Evolutionary conservation across 345 rosid species (phyloP).

Genomic region (Arabis hirsuta): DNA sequence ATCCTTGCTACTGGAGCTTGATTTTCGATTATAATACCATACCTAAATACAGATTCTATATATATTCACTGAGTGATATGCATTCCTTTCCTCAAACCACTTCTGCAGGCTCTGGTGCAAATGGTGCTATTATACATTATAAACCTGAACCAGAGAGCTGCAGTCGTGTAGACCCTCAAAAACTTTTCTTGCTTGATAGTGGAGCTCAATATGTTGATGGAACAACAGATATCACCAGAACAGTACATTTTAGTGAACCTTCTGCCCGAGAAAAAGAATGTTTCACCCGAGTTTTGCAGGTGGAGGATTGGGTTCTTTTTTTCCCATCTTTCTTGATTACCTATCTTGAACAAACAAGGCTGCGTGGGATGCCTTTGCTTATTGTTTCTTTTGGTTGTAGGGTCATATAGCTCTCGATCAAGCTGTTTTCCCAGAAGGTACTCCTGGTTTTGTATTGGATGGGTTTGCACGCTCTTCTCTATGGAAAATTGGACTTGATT

Average conservation of each 20-base stretch:
- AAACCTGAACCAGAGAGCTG: slow-evolving; percentile 84
- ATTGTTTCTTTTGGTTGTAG: slow-evolving; percentile 50
- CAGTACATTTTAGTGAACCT: slow-evolving; percentile 90
- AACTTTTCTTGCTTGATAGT: slow-evolving; percentile 85
- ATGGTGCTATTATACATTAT: slow-evolving; percentile 96
- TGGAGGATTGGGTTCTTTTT: slow-evolving; percentile 34
- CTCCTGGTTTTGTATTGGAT: slow-evolving; percentile 94
- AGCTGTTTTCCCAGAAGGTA: slow-evolving; percentile 89
- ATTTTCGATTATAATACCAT: slow-evolving; percentile 4
- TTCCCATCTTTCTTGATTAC: slow-evolving; percentile 7
- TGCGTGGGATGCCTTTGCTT: slow-evolving; percentile 18
- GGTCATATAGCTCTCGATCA: slow-evolving; percentile 98
- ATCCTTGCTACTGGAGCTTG: slow-evolving; percentile 27
- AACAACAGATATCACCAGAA: slow-evolving; percentile 95
- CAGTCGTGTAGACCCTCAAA: slow-evolving; percentile 71
- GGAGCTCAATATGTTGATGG: slow-evolving; percentile 98
- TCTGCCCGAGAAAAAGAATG: slow-evolving; percentile 81
- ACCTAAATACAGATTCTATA: neutral
- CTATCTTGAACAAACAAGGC: slow-evolving; percentile 7
- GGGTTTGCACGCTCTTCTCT: slow-evolving; percentile 91
- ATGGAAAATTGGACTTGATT: slow-evolving; percentile 97
- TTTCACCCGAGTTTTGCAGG: slow-evolving; percentile 93
- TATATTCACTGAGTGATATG: slow-evolving; percentile 15
- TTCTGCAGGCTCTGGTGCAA: slow-evolving; percentile 87
- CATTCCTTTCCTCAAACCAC: neutral